A percentile compares a stretch with the other conserved stretches of the same genome.
phyloP scores from a whole-genome alignment of 768 basidiomycete species.

The Amanita fuliginea region DNA sequence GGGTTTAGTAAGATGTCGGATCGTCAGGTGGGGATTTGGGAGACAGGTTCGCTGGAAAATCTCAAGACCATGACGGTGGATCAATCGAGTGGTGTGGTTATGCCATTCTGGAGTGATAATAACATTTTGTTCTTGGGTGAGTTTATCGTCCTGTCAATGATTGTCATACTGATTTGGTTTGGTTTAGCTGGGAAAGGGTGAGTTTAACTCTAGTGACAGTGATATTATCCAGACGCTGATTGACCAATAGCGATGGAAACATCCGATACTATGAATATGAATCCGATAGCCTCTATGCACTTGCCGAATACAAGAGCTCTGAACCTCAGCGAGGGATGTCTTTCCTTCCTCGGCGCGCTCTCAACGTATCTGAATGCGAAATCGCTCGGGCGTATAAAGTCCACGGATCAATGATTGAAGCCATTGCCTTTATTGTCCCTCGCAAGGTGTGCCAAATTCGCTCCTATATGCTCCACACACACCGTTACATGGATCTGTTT shows the following conservation, averaged over 20 bases:
- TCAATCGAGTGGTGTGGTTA: constrained; percentile 85
- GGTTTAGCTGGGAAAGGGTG: constrained; percentile 71
- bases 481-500: neutral
- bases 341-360: constrained; percentile 86
- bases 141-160: constrained; percentile 12
- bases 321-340: constrained; percentile 97
- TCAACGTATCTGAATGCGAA: constrained; percentile 87
- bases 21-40: constrained; percentile 85
- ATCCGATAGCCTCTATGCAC: constrained; percentile 62
- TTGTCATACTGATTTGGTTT: constrained; percentile 1
- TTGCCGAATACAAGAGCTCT: constrained; percentile 78
- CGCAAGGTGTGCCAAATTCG: constrained; percentile 52
- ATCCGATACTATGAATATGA: constrained; percentile 98
- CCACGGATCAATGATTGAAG: constrained; percentile 61
- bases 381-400: constrained; percentile 94
- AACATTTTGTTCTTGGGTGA: constrained; percentile 76
- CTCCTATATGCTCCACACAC: neutral
- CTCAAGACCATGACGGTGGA: constrained; percentile 76
- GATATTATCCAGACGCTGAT: neutral
- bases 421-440: constrained; percentile 92
- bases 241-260: constrained; percentile 58
- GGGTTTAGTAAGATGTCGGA: constrained; percentile 98
- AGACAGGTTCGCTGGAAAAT: constrained; percentile 63
- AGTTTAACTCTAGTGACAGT: neutral
- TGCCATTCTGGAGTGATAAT: constrained; percentile 98